Evolutionary conservation across 2,329 filamentous ascomycete genomes (phyloP).

Genomic region (Epicoccum sorghinum): DNA sequence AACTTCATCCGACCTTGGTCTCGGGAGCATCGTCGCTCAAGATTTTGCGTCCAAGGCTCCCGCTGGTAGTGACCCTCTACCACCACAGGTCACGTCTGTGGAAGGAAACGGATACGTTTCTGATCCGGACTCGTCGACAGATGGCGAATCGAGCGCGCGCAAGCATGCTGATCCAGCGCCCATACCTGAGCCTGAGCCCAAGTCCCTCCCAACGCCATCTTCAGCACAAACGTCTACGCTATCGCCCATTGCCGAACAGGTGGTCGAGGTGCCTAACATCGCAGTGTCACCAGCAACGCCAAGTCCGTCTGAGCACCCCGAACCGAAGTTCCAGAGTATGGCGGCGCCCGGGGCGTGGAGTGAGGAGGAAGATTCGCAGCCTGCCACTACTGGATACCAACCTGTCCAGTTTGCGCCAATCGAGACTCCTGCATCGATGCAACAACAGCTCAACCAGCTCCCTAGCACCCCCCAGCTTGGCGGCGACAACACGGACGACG

Average conservation of each 20-base stretch:
- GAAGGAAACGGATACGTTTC: slow-evolving; percentile 70
- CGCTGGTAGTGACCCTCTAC: slow-evolving; percentile 64
- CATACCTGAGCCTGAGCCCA: slow-evolving; percentile 31
- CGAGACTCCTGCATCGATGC: slow-evolving; percentile 6
- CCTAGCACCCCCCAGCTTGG: slow-evolving; percentile 7
- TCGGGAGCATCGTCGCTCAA: slow-evolving; percentile 62
- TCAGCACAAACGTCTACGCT: slow-evolving; percentile 19
- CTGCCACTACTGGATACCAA: not conserved
- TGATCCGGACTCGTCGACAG: slow-evolving; percentile 54
- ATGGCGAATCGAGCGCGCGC: slow-evolving; percentile 9
- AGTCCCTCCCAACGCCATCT: slow-evolving; percentile 31
- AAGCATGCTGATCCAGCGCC: slow-evolving; percentile 21
- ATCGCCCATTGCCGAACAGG: slow-evolving; percentile 16
- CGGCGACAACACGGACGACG: slow-evolving; percentile 42
- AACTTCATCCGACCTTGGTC: slow-evolving; percentile 64
- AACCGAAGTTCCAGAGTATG: slow-evolving; percentile 33
- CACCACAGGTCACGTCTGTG: slow-evolving; percentile 72
- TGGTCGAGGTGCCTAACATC: slow-evolving; percentile 39
- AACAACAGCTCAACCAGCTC: slow-evolving; percentile 8
- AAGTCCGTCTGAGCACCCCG: slow-evolving; percentile 33
- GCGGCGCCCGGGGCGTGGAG: slow-evolving; percentile 38
- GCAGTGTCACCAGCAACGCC: slow-evolving; percentile 46
- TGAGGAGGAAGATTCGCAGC: slow-evolving; percentile 34
- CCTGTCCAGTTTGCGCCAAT: slow-evolving; percentile 10
- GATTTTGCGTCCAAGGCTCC: slow-evolving; percentile 57